Conservation (phyloP, 139 green algal species). For the Closterium sp. region DNA sequence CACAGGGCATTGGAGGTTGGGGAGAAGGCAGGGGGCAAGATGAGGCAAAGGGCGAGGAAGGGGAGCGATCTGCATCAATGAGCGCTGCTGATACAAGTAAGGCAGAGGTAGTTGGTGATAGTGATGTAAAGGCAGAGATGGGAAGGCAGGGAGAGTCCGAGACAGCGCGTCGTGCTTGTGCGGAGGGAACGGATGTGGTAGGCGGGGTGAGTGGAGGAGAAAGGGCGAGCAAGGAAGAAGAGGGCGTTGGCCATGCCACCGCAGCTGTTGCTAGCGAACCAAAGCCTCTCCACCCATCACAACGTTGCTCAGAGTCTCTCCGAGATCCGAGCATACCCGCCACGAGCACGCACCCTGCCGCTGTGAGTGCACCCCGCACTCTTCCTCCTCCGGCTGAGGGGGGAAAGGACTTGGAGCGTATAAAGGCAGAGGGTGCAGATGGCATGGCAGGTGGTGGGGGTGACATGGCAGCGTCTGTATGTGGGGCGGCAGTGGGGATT, state of each 20-base stretch:
- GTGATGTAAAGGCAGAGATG: too few species aligned
- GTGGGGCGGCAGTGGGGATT: not conserved
- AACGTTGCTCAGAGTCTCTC: too few species aligned
- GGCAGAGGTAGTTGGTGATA: not conserved
- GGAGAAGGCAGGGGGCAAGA: not conserved
- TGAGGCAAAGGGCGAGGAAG: not conserved
- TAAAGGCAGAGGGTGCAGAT: not conserved
- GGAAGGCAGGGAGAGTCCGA: not conserved
- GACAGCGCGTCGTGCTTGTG: not conserved
- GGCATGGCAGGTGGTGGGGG: not conserved
- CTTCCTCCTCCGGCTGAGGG: too few species aligned
- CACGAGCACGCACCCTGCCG: too few species aligned
- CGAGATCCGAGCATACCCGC: too few species aligned
- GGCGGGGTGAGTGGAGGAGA: not conserved
- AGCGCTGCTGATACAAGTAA: not conserved
- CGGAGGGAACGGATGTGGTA: not conserved
- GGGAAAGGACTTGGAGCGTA: not conserved
- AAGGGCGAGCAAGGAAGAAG: not conserved
- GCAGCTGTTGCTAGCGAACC: not conserved
- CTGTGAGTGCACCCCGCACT: too few species aligned
- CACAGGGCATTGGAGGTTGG: not conserved
- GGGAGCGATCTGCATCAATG: not conserved
- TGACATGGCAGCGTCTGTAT: not conserved
- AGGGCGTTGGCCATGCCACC: not conserved
- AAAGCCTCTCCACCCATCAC: too few species aligned